phyloP scores from a whole-genome alignment of 225 moss, liverwort and hornwort species.

The Lunularia cruciata region DNA sequence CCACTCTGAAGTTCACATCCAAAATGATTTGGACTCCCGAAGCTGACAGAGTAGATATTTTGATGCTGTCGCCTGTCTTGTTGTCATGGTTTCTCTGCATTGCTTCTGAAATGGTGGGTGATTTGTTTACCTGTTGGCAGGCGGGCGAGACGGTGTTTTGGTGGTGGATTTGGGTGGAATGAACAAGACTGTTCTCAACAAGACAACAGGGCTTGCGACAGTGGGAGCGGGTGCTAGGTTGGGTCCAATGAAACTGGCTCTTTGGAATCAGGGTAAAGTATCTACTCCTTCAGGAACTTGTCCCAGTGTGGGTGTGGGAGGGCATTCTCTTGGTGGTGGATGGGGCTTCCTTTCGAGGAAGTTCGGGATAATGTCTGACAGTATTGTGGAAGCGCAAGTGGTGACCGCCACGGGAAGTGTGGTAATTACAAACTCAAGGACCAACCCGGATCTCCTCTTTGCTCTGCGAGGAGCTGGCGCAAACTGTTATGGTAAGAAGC shows the following conservation, averaged over 20 bases:
- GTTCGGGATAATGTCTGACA: slow-evolving; percentile 59
- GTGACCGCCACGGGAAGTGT: slow-evolving; percentile 52
- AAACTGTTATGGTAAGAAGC: slow-evolving; percentile 49
- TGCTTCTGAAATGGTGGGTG: neutral
- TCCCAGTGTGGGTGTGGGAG: slow-evolving; percentile 58
- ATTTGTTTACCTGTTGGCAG: slow-evolving; percentile 16
- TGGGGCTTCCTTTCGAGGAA: slow-evolving; percentile 68
- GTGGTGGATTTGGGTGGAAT: slow-evolving; percentile 70
- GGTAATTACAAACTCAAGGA: slow-evolving; percentile 42
- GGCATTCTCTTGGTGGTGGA: slow-evolving; percentile 76
- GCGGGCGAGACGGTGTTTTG: slow-evolving; percentile 68
- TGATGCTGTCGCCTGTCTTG: too few species aligned
- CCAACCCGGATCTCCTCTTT: slow-evolving; percentile 53
- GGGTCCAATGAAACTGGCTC: slow-evolving; percentile 59
- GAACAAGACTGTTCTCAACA: slow-evolving; percentile 48
- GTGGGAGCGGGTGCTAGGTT: slow-evolving; percentile 63
- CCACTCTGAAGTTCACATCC: too few species aligned
- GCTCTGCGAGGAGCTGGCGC: slow-evolving; percentile 67
- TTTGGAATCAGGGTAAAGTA: slow-evolving; percentile 79
- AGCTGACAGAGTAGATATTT: too few species aligned
- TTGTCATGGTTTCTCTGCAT: neutral
- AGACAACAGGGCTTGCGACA: slow-evolving; percentile 34
- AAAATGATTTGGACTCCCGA: too few species aligned
- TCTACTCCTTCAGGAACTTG: slow-evolving; percentile 59
- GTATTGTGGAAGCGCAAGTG: slow-evolving; percentile 47